These are phyloP conservation scores for Juncus effusus DNA, from an alignment of 176 grass and related monocot genomes.

Conservation along the genomic window DNA sequence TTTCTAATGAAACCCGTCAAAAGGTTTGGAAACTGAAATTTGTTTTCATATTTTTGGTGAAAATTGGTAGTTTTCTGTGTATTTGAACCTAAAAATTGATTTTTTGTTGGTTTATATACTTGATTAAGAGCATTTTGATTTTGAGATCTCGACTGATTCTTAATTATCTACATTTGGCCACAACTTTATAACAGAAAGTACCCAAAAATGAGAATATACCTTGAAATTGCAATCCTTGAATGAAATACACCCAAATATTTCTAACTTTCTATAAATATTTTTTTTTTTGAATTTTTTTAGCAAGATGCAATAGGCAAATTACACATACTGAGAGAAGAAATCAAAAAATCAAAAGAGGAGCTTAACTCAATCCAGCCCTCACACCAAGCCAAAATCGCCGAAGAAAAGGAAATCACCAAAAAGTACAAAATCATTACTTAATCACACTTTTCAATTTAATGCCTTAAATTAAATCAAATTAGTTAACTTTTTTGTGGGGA, in stretches of 20 bases:
- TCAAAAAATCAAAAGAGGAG: slow-evolving; percentile 81
- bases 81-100: background rate
- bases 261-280: background rate
- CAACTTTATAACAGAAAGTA: too few relatives aligned
- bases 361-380: slow-evolving; percentile 69
- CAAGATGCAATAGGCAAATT: slow-evolving; percentile 78
- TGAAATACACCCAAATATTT: too few relatives aligned
- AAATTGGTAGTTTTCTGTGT: too few relatives aligned
- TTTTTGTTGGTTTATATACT: background rate
- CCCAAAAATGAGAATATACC: too few relatives aligned
- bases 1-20: slow-evolving; percentile 56
- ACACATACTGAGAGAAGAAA: slow-evolving; percentile 64
- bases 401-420: slow-evolving; percentile 92
- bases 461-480: too few relatives aligned
- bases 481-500: slow-evolving; percentile 19
- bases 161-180: too few relatives aligned
- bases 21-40: slow-evolving; percentile 51
- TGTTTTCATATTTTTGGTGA: too few relatives aligned
- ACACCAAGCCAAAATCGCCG: slow-evolving; percentile 67
- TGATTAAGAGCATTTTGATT: too few relatives aligned
- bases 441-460: background rate
- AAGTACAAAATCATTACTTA: slow-evolving; percentile 38
- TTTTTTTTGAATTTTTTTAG: slow-evolving; percentile 33
- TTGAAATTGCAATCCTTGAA: too few relatives aligned
- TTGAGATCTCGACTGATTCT: too few relatives aligned